A percentile compares a stretch with the other conserved stretches of the same genome.
These are phyloP conservation scores for Trichoderma erinaceum DNA, from an alignment of 495 filamentous ascomycete genomes.

Conservation along the genomic window DNA sequence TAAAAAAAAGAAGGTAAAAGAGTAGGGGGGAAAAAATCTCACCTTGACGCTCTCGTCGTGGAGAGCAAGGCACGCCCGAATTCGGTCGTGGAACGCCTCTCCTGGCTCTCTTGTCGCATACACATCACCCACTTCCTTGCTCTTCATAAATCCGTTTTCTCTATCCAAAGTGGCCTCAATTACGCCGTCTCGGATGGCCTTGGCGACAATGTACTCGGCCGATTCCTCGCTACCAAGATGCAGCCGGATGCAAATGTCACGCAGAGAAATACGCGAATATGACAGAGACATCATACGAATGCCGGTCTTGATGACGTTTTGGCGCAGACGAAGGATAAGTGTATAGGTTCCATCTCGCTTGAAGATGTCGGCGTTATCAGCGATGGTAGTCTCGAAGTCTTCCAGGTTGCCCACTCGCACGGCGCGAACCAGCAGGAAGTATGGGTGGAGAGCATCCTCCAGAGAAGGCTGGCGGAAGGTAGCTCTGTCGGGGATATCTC, in stretches of 20 bases:
- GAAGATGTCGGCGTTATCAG: constrained; percentile 74
- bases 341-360: constrained; percentile 92
- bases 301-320: constrained; percentile 99
- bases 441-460: constrained; percentile 81
- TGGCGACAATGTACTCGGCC: constrained; percentile 97
- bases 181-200: constrained; percentile 95
- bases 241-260: constrained; percentile 93
- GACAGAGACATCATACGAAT: constrained; percentile 98
- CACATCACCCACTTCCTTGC: constrained; percentile 88
- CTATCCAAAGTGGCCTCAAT: constrained; percentile 94
- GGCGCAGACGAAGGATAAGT: constrained; percentile 83
- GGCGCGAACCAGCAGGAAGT: constrained; percentile 87
- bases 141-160: constrained; percentile 96
- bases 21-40: constrained; percentile 25
- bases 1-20: background rate
- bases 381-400: constrained; percentile 79
- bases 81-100: constrained; percentile 95
- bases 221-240: constrained; percentile 91
- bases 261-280: constrained; percentile 93
- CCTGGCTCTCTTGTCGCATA: constrained; percentile 94
- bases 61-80: constrained; percentile 78
- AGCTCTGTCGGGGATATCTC: constrained; percentile 91
- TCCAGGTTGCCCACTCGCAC: constrained; percentile 92
- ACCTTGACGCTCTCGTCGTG: constrained; percentile 99
- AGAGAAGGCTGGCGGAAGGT: constrained; percentile 84